Percentiles rank a stretch among this genome's conserved stretches.
Evolutionary conservation across 495 filamentous ascomycete species (phyloP).

Genomic region (Aspergillus carlsbadensis): DNA sequence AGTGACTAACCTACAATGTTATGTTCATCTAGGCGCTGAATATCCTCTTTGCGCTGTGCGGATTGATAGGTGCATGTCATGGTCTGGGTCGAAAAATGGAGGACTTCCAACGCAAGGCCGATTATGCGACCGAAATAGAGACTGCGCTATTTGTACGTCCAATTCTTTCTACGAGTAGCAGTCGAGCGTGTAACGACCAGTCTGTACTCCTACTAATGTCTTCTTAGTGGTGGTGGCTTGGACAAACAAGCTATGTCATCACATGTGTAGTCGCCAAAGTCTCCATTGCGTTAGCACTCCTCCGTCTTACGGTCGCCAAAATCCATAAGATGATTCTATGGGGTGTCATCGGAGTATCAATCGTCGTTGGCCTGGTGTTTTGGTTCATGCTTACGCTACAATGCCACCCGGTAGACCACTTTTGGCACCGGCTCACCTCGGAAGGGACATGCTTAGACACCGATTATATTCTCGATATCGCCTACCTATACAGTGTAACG

Average conservation of each 20-base stretch:
- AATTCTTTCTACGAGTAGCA: neutral
- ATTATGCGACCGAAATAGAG: slow-evolving; percentile 8
- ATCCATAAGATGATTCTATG: slow-evolving; percentile 31
- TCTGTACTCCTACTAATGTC: neutral
- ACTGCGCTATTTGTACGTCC: slow-evolving; percentile 43
- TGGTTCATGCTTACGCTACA: slow-evolving; percentile 42
- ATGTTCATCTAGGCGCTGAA: slow-evolving; percentile 23
- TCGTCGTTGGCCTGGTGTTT: slow-evolving; percentile 31
- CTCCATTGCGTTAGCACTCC: slow-evolving; percentile 41
- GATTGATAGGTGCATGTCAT: slow-evolving; percentile 36
- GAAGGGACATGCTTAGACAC: slow-evolving; percentile 34
- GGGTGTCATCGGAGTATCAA: slow-evolving; percentile 29
- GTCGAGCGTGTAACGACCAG: neutral
- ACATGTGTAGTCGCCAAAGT: slow-evolving; percentile 35
- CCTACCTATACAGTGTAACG: slow-evolving; percentile 44
- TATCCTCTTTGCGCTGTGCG: slow-evolving; percentile 39
- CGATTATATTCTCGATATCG: slow-evolving; percentile 31
- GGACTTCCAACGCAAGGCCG: neutral
- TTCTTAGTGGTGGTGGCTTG: slow-evolving; percentile 43
- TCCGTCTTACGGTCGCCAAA: slow-evolving; percentile 36
- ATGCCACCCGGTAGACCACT: slow-evolving; percentile 40
- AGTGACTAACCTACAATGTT: neutral
- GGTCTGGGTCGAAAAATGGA: slow-evolving; percentile 33
- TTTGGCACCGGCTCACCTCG: slow-evolving; percentile 33
- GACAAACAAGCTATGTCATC: slow-evolving; percentile 37